phyloP scores from a whole-genome alignment of 345 rosid species.

The Rhizophora mangle region DNA sequence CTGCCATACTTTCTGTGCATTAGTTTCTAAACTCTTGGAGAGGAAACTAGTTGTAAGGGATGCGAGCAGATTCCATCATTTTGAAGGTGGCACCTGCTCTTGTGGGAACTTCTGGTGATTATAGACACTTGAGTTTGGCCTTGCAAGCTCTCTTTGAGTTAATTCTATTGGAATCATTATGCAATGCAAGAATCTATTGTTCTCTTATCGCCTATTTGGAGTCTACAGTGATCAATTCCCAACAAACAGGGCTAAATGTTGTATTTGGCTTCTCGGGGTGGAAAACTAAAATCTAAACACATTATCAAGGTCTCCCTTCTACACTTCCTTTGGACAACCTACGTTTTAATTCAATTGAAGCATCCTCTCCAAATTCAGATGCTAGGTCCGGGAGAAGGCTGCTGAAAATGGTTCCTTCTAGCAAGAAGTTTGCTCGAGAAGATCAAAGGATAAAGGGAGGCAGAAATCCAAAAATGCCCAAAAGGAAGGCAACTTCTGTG shows the following conservation, averaged over 20 bases:
- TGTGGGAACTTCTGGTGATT: slow-evolving; percentile 78
- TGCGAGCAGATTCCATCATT: slow-evolving; percentile 86
- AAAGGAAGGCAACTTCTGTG: too few relatives aligned
- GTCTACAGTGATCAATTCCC: background rate
- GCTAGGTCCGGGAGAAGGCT: too few relatives aligned
- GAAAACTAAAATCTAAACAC: too few relatives aligned
- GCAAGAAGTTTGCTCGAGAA: too few relatives aligned
- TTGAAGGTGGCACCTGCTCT: slow-evolving; percentile 70
- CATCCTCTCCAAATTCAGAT: too few relatives aligned
- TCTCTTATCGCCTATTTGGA: background rate
- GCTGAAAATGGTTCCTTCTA: too few relatives aligned
- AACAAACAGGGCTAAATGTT: background rate
- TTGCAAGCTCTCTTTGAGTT: background rate
- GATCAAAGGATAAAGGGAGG: too few relatives aligned
- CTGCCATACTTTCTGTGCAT: slow-evolving; percentile 76
- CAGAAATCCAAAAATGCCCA: too few relatives aligned
- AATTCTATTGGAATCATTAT: background rate
- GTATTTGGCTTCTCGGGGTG: background rate
- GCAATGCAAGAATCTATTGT: background rate
- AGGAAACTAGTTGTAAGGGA: slow-evolving; percentile 71
- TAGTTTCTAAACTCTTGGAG: slow-evolving; percentile 55
- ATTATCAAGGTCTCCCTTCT: too few relatives aligned
- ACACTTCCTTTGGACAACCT: too few relatives aligned
- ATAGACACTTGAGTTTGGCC: slow-evolving; percentile 1
- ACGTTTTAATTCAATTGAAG: too few relatives aligned